Evolutionary conservation across 2,329 filamentous ascomycete genomes (phyloP).

Genomic region (Alternaria solani): DNA sequence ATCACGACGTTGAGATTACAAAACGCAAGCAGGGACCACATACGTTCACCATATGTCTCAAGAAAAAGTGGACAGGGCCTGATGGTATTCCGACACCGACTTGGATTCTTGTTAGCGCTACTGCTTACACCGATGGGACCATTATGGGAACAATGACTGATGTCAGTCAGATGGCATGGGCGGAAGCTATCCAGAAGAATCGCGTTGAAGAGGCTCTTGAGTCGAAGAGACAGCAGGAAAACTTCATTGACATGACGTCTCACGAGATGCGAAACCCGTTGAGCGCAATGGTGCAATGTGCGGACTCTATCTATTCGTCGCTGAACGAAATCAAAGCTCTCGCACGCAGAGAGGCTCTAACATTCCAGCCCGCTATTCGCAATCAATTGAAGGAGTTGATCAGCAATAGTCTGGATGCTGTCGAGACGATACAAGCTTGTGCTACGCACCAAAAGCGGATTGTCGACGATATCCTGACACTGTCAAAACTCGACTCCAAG

Average conservation of each 20-base stretch:
- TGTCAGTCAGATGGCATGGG: conserved; percentile 47
- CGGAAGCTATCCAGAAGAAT: conserved; percentile 21
- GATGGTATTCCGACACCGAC: conserved; percentile 22
- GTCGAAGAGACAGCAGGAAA: conserved; percentile 32
- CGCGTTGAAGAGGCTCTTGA: conserved; percentile 23
- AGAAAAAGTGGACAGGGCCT: conserved; percentile 25
- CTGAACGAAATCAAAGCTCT: conserved; percentile 11
- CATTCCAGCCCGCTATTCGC: neutral
- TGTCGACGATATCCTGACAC: conserved; percentile 34
- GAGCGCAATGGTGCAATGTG: conserved; percentile 39
- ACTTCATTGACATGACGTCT: conserved; percentile 37
- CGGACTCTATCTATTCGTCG: conserved; percentile 27
- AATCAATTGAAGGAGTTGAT: conserved; percentile 12
- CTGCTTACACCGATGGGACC: conserved; percentile 21
- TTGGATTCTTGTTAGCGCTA: conserved; percentile 25
- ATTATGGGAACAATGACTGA: conserved; percentile 44
- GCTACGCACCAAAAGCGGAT: conserved; percentile 43
- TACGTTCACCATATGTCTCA: conserved; percentile 21
- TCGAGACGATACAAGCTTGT: conserved; percentile 38
- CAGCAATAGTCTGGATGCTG: conserved; percentile 23
- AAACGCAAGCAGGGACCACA: conserved; percentile 4
- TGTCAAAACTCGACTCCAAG: conserved; percentile 32
- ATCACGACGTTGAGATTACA: conserved; percentile 5
- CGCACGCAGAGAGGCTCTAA: neutral
- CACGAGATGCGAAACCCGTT: conserved; percentile 42